Percentiles rank a stretch among this genome's conserved stretches.
phyloP scores from a whole-genome alignment of 768 basidiomycete genomes.

The Boletus edulis region DNA sequence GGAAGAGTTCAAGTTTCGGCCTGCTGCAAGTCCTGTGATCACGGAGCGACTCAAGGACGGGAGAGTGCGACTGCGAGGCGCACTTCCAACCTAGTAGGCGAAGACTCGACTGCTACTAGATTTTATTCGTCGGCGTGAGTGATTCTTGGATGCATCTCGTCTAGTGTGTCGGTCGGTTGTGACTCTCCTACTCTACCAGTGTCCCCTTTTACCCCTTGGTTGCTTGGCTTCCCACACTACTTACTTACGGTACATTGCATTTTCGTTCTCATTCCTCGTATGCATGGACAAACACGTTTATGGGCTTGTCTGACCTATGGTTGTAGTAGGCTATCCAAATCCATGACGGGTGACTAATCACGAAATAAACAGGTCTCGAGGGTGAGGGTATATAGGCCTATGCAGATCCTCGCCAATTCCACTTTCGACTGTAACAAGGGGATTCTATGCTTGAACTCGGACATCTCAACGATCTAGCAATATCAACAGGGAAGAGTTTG shows the following conservation, averaged over 20 bases:
- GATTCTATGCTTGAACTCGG: no score
- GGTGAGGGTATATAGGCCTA: no score
- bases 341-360: neutral
- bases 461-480: no score
- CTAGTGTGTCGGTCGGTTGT: neutral
- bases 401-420: no score
- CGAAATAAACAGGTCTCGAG: neutral
- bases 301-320: neutral
- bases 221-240: neutral
- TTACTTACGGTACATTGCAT: neutral
- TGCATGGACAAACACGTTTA: neutral
- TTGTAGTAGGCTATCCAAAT: neutral
- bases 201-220: neutral
- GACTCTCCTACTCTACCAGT: neutral
- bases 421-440: no score
- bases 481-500: no score
- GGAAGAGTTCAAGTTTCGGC: conserved; percentile 75
- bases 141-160: neutral
- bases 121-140: neutral
- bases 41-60: conserved; percentile 77
- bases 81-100: conserved; percentile 35
- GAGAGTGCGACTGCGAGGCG: conserved; percentile 66
- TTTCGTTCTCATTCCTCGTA: neutral
- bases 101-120: no score
- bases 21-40: conserved; percentile 81